These are phyloP conservation scores for Fistulifera pelliculosa DNA, from an alignment of 108 stramenopile genomes.

Conservation along the genomic window DNA sequence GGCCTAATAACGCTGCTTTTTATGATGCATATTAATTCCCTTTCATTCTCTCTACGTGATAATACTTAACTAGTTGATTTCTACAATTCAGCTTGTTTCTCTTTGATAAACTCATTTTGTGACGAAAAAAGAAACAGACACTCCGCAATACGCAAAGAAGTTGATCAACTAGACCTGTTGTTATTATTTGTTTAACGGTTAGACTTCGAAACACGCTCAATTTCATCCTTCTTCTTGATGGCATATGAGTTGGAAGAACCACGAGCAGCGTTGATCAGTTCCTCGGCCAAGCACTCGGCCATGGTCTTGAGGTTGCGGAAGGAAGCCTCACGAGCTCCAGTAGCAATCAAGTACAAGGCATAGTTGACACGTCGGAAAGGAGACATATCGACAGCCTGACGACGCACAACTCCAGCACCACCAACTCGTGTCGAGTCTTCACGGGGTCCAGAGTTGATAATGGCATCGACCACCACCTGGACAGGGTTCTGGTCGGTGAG, in stretches of 20 bases:
- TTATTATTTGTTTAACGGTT: conserved; percentile 84
- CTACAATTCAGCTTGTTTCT: too few relatives aligned
- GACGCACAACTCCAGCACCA: conserved; percentile 98
- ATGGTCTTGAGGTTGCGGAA: conserved; percentile 99
- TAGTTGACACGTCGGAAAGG: conserved; percentile 99
- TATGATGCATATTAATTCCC: too few relatives aligned
- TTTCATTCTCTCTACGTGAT: too few relatives aligned
- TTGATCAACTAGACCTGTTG: too few relatives aligned
- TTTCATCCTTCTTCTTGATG: conserved; percentile 99
- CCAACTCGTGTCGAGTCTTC: conserved; percentile 99
- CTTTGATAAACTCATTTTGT: too few relatives aligned
- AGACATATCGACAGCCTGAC: conserved; percentile 99
- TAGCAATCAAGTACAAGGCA: conserved; percentile 96
- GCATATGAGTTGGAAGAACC: conserved; percentile 99
- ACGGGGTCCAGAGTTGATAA: conserved; percentile 99
- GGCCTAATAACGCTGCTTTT: too few relatives aligned
- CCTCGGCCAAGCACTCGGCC: conserved; percentile 99
- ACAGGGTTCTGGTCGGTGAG: conserved; percentile 99
- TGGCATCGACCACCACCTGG: conserved; percentile 98
- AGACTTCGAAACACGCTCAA: conserved; percentile 99
- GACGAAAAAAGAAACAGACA: too few relatives aligned
- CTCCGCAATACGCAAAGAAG: too few relatives aligned
- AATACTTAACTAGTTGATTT: too few relatives aligned
- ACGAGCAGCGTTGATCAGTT: conserved; percentile 99
- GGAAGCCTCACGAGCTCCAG: conserved; percentile 95